Evolutionary conservation across 2,329 filamentous ascomycete genomes (phyloP), one percentile per base, ranked within the genome.

Genomic region (Arthrobotrys musiformis): DNA sequence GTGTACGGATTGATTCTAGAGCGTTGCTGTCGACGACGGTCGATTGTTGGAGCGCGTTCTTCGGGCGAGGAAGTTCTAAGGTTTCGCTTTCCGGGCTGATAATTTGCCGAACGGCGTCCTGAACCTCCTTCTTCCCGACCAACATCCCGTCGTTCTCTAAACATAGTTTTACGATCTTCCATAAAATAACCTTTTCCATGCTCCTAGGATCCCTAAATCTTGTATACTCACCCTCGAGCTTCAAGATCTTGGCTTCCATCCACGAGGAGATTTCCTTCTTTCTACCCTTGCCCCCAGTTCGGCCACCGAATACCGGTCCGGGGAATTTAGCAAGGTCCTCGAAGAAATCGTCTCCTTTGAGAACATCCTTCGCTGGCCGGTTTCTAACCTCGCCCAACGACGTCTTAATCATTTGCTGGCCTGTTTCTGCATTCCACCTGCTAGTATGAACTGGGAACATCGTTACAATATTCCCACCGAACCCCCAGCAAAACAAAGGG

Each of bases 251-350:
- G 74, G 88, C 86, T 3, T 87, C 88, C 50, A 99, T 86, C 95
- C 96, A 99, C 1, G 89, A 84, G 48, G 94, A 81, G 0, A 93
- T 88, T 67, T 99, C 94, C 85, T 98, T 99, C 86, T 99, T 99
- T 86, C 97, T 98, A 0, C 90, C 90, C 82, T 97, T 98, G 44
- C 90, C 88, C 83, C 91, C 93, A 17, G 70, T 61, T 50, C 63
- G 79, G 7, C 74, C 72, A 33, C 79, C 80, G 4, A 70, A 81
- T 28, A 99, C 85, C 2, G 96, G 95, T 0, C 95, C 95, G 0
- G 95, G 95, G 81, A 98, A 98, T 80, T 90, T 93, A 17, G 89
- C 87, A 33, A 79, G 56, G 15, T 78, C 73, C 11, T 80, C 80
- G 58, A 95, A 85, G 1, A 90, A 88, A 35, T 95, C 93, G 24